These are phyloP conservation scores for Fusarium annulatum DNA, from an alignment of 2,329 filamentous ascomycete species.

Conservation along the genomic window DNA sequence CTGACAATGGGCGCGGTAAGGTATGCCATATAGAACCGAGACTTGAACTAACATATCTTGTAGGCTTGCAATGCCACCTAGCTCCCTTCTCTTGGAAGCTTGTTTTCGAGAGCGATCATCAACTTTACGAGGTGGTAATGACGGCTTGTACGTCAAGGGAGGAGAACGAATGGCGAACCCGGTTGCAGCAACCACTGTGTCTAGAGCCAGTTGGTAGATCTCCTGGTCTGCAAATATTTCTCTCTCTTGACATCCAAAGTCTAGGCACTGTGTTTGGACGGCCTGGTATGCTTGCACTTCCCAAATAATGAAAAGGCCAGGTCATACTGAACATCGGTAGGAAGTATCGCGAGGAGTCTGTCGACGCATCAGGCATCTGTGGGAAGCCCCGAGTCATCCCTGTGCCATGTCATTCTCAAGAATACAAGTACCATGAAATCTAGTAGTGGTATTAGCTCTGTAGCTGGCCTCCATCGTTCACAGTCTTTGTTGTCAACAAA, in stretches of 20 bases:
- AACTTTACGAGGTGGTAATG: constrained; percentile 85
- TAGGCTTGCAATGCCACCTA: constrained; percentile 88
- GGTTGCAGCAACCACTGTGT: constrained; percentile 65
- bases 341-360: constrained; percentile 72
- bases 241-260: constrained; percentile 77
- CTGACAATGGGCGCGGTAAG: constrained; percentile 79
- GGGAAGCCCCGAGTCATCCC: constrained; percentile 72
- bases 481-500: constrained; percentile 81
- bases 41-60: constrained; percentile 16
- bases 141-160: constrained; percentile 87
- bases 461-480: constrained; percentile 75
- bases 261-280: constrained; percentile 81
- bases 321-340: constrained; percentile 50
- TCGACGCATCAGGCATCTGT: constrained; percentile 85
- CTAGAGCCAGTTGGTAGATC: constrained; percentile 60
- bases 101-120: constrained; percentile 80
- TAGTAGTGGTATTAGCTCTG: constrained; percentile 51
- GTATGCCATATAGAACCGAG: background rate
- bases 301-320: background rate
- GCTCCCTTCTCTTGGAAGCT: constrained; percentile 93
- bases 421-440: constrained; percentile 80
- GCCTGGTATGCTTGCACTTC: constrained; percentile 60
- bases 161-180: constrained; percentile 80
- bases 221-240: constrained; percentile 67
- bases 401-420: constrained; percentile 85